These are phyloP conservation scores for Globisporangium canariense DNA, from an alignment of 352 stramenopile species.

Conservation along the genomic window DNA sequence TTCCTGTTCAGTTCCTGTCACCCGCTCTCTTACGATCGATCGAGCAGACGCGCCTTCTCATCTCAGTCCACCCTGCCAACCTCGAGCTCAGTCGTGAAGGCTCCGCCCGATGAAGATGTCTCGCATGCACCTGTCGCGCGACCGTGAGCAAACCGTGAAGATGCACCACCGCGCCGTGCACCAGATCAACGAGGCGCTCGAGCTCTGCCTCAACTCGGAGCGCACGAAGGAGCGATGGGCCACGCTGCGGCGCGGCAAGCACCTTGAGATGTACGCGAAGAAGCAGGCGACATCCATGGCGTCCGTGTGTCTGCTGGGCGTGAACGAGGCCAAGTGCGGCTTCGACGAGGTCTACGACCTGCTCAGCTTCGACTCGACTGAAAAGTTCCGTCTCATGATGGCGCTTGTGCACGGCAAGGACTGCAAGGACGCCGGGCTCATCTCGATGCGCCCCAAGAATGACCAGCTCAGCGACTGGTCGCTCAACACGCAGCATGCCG, in stretches of 20 bases:
- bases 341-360: conserved; percentile 63
- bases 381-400: conserved; percentile 60
- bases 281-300: conserved; percentile 27
- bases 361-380: conserved; percentile 51
- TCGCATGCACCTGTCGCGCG: conserved; percentile 38
- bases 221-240: conserved; percentile 55
- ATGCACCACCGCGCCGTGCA: conserved; percentile 67
- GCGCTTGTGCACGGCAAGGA: conserved; percentile 51
- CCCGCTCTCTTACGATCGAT: background rate
- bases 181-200: conserved; percentile 56
- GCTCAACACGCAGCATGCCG: conserved; percentile 46
- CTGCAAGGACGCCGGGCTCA: conserved; percentile 50
- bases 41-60: conserved; percentile 2
- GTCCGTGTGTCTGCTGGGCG: conserved; percentile 45
- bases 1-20: conserved; percentile 4
- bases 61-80: too few relatives aligned
- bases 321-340: conserved; percentile 53
- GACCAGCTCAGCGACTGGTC: conserved; percentile 33
- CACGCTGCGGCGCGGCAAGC: conserved; percentile 45
- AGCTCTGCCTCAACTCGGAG: conserved; percentile 49
- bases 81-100: background rate
- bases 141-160: conserved; percentile 41
- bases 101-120: conserved; percentile 19
- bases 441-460: conserved; percentile 34
- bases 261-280: conserved; percentile 57